Evolutionary conservation across 2,329 filamentous ascomycete species (phyloP).

Genomic region (Celoporthe dispersa): DNA sequence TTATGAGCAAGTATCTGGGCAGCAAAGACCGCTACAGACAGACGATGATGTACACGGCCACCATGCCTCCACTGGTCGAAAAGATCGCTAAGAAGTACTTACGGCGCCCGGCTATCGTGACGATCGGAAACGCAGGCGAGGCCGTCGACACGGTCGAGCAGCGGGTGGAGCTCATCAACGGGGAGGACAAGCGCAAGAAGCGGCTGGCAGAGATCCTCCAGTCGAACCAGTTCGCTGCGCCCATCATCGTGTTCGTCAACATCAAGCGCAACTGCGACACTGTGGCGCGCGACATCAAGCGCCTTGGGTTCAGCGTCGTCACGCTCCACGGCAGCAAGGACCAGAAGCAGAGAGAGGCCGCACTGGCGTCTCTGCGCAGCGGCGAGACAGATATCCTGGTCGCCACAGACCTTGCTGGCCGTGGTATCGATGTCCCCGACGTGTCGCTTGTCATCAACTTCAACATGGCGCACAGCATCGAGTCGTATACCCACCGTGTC

Average conservation of each 20-base stretch:
- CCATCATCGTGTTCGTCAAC: slow-evolving; percentile 99
- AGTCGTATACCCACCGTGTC: slow-evolving; percentile 95
- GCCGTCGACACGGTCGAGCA: slow-evolving; percentile 98
- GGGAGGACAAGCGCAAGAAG: slow-evolving; percentile 97
- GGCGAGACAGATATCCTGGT: slow-evolving; percentile 87
- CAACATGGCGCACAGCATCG: slow-evolving; percentile 94
- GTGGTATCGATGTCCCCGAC: slow-evolving; percentile 97
- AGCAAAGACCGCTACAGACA: slow-evolving; percentile 80
- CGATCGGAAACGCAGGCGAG: slow-evolving; percentile 91
- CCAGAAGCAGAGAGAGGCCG: slow-evolving; percentile 95
- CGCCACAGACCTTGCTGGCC: slow-evolving; percentile 91
- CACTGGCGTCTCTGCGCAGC: slow-evolving; percentile 80
- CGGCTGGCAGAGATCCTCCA: slow-evolving; percentile 88
- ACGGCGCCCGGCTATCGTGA: slow-evolving; percentile 88
- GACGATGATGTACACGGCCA: slow-evolving; percentile 99
- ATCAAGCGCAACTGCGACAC: slow-evolving; percentile 97
- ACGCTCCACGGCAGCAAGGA: slow-evolving; percentile 96
- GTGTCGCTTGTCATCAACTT: slow-evolving; percentile 96
- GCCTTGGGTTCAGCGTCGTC: slow-evolving; percentile 87
- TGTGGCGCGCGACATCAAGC: slow-evolving; percentile 90
- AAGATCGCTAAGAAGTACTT: slow-evolving; percentile 97
- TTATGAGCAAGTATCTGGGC: slow-evolving; percentile 82
- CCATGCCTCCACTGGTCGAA: slow-evolving; percentile 91
- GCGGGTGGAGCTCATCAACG: slow-evolving; percentile 85
- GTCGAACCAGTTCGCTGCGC: slow-evolving; percentile 78